A percentile compares a stretch with the other conserved stretches of the same genome.
phyloP scores from a whole-genome alignment of 345 rosid genomes.

The Noccaea caerulescens region DNA sequence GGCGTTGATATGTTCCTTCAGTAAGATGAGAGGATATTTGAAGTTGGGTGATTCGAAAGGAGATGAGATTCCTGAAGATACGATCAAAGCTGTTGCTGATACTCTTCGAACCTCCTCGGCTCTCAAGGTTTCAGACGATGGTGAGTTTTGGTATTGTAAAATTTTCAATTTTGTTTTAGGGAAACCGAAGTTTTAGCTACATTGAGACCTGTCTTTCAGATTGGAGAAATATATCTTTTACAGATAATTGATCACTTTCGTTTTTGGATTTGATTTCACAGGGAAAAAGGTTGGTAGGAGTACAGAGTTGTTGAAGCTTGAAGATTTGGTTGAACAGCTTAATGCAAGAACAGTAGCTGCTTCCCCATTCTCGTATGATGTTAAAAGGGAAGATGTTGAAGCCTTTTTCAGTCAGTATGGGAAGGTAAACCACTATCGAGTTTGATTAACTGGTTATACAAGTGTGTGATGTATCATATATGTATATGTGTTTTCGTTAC shows the following conservation, averaged over 20 bases:
- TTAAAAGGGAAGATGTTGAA: slow-evolving; percentile 69
- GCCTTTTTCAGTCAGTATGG: slow-evolving; percentile 70
- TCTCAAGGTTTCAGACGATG: slow-evolving; percentile 88
- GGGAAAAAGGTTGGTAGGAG: slow-evolving; percentile 83
- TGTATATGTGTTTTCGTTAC: slow-evolving; percentile 12
- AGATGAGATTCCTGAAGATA: slow-evolving; percentile 75
- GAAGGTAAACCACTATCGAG: slow-evolving; percentile 50
- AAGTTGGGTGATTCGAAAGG: slow-evolving; percentile 65
- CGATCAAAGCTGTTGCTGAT: slow-evolving; percentile 76
- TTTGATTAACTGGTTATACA: not conserved
- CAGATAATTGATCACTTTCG: not conserved
- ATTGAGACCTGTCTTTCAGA: slow-evolving; percentile 11
- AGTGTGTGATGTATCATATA: not conserved
- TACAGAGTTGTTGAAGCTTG: slow-evolving; percentile 61
- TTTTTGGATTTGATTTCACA: slow-evolving; percentile 36
- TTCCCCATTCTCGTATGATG: slow-evolving; percentile 67
- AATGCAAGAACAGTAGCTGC: slow-evolving; percentile 77
- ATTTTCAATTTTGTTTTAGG: too few relatives aligned
- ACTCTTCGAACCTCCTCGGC: slow-evolving; percentile 71
- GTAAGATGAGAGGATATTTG: slow-evolving; percentile 87
- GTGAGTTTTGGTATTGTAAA: slow-evolving; percentile 44
- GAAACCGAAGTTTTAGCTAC: not conserved
- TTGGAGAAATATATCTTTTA: not conserved
- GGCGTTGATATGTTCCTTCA: slow-evolving; percentile 89
- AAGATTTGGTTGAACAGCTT: slow-evolving; percentile 73